These are phyloP conservation scores for Colletotrichum sp. DNA, from an alignment of 2,329 filamentous ascomycete species.

Conservation along the genomic window DNA sequence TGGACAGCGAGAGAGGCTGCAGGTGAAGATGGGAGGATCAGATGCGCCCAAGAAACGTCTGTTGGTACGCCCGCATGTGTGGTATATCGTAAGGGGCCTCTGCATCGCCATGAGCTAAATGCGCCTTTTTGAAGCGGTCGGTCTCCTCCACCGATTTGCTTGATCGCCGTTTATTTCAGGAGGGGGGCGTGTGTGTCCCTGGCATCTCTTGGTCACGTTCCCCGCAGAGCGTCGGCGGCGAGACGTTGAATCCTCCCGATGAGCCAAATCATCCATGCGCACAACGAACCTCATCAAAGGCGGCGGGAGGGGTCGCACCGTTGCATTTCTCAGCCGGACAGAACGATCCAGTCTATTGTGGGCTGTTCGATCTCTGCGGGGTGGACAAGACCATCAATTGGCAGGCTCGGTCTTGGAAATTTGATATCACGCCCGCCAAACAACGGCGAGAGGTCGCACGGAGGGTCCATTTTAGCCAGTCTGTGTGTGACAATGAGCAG, in stretches of 20 bases:
- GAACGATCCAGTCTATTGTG: neutral
- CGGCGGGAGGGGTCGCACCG: neutral
- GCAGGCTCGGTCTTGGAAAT: slow-evolving; percentile 4
- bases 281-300: neutral
- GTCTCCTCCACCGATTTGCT: neutral
- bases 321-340: neutral
- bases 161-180: neutral
- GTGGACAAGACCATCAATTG: neutral
- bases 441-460: neutral
- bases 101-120: neutral
- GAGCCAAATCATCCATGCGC: slow-evolving; percentile 21
- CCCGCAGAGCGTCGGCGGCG: slow-evolving; percentile 5
- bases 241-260: slow-evolving; percentile 21
- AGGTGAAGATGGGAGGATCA: neutral
- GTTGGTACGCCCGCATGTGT: neutral
- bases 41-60: neutral
- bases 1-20: neutral
- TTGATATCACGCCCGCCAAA: neutral
- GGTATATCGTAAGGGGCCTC: neutral
- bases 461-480: neutral
- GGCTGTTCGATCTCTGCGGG: neutral
- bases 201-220: neutral
- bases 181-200: neutral
- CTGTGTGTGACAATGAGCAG: neutral
- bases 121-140: neutral